Base-by-base conservation (phyloP, 2,329 filamentous ascomycete genomes). In the Trichophyton equinum region DNA sequence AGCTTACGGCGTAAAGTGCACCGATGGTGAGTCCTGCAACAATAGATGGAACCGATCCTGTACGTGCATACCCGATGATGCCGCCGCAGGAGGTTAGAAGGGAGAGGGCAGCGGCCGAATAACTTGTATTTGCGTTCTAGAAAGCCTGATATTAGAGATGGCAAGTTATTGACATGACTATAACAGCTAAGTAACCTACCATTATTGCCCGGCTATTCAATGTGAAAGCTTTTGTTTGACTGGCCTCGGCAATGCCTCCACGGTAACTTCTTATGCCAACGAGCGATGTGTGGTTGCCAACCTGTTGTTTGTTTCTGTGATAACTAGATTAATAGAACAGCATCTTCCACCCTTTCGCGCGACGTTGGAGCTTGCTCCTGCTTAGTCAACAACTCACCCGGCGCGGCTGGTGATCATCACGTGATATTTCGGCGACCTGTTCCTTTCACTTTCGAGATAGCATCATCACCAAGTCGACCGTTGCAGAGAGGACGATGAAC, bases 11-110 rank as follows among this genome's bases (percentile, higher is more conserved):
- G 75, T 99, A 87, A 62, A 89, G 75, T 15, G 80, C 76, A 53
- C 94, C 94, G 66, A 99, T 91, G 38, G 86, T 85, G 66, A 89
- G 79, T 59, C 94, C 94, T 13, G 94, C 94, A 11, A 83, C 85
- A 67, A 97, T 81, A 11, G 91, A 96, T 42, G 92, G 92, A 57
- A 96, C 73, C 25, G 91, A 97, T 62, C 89, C 83, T 0, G 91
- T 94, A 72, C 86, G 85, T 51, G 86, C 79, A 75, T 90, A 99
- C 71, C 94, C 94, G 71, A 88, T 87, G 63, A 89, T 86, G 65
- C 94, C 94, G 68, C 94, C 94, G 61, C 87, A 81, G 58, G 91
- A 90, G 62, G 91, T 96, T 62, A 97, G 80, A 65, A 84, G 80
- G 63, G 88, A 89, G 69, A 97, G 85, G 69, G 88, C 73, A 74